Base-by-base conservation (phyloP, 768 basidiomycete species). In the Tricholoma hemisulphureum region DNA sequence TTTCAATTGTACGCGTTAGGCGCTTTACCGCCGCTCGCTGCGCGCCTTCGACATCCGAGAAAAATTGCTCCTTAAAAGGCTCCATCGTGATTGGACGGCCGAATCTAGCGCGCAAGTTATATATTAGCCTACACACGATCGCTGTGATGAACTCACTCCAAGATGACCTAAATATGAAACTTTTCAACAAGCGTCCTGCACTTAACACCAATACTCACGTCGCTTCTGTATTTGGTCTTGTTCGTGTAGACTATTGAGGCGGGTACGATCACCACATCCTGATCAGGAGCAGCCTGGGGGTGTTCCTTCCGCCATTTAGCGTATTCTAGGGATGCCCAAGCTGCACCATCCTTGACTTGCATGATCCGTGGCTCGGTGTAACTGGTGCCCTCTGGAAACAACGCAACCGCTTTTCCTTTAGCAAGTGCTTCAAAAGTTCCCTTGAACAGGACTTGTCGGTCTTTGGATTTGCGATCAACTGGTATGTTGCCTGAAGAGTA, bases 311-410 rank as follows among this genome's bases (percentile, higher is more conserved):
- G 77, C 84, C 92, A 95, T 65, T 89, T 88, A 9, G 85, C 80
- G 71, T 95, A 98, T 73, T 98, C 97, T 61, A 98, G 78, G 4
- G 95, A 91, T 50, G 93, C 89, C 95, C 95, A 98, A 10, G 95
- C 86, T 31, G 92, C 91, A 26, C 96, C 96, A 65, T 98, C 95
- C 67, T 92, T 92, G 66, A 93, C 84, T 61, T 94, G 90, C 83
- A 95, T 88, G 64, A 98, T 93, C 55, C 86, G 82, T 9, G 95
- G 94, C 67, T 95, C 93, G 3, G 95, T 97, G 72, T 98, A 96
- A 66, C 88, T 90, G 18, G 90, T 92, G 39, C 93, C 94, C 71
- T 96, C 94, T 7, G 94, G 94, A 69, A 99, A 99, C 41, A 98
- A 80, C 6, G 93, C 96, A 54, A 99, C 91, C 18, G 86, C 91